Evolutionary conservation across 2,329 filamentous ascomycete species (phyloP), one percentile per base, ranked within the genome.

Genomic region (Monosporascus sp.): DNA sequence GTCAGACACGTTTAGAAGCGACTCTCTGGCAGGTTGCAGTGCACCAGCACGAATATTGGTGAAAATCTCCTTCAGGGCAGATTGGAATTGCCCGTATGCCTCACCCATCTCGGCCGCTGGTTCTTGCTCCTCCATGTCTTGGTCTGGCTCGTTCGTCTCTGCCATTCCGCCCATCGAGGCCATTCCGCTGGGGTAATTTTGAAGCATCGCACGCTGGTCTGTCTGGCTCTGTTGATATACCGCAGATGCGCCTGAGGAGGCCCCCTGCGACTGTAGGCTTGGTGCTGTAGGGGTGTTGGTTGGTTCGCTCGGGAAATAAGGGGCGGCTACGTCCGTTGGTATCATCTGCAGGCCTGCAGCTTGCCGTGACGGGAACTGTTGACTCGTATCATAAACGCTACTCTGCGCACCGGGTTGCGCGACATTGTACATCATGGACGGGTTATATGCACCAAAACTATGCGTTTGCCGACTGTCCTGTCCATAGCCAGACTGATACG

Each of bases 371-470:
- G 86, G 80, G 75, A 91, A 95, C 67, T 86, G 86, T 73, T 85
- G 81, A 68, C 86, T 83, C 67, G 84, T 76, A 71, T 93, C 88
- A 75, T 95, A 96, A 73, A 87, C 78, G 75, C 82, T 70, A 73
- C 75, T 77, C 72, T 83, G 81, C 59, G 78, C 74, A 57, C 75
- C 76, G 65, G 84, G 76, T 68, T 86, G 85, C 67, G 80, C 76
- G 65, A 92, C 87, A 74, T 85, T 86, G 77, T 95, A 95, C 80
- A 94, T 86, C 75, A 93, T 84, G 58, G 82, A 82, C 51, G 85
- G 72, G 64, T 76, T 85, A 76, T 81, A 88, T 70, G 74, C 75
- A 65, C 74, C 71, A 64, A 83, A 85, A 60, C 70, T 70, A 62
- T 79, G 79, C 57, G 78, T 71, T 64, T 78, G 78, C 59, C 81